phyloP scores from a whole-genome alignment of 192 early-diverging fungal species.

The Rhizophagus prolifer region DNA sequence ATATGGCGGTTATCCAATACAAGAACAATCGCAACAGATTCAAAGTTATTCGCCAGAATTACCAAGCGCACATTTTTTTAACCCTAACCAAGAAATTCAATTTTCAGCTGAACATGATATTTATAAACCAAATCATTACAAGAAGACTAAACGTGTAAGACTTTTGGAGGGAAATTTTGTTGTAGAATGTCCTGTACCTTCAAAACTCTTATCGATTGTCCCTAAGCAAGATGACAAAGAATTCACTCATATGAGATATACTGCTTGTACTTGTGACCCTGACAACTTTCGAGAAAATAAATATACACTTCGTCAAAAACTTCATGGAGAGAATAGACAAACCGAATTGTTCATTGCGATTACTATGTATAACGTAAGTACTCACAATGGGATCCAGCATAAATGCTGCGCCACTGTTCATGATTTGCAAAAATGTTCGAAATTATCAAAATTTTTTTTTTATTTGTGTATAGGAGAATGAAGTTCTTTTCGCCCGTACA shows the following conservation, averaged over 20 bases:
- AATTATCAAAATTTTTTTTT: neutral
- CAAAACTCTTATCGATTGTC: conserved; percentile 51
- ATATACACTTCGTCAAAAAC: conserved; percentile 71
- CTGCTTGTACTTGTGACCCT: conserved; percentile 84
- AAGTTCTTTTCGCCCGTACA: conserved; percentile 83
- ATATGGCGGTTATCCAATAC: neutral
- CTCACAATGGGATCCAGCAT: neutral
- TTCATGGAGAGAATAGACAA: conserved; percentile 46
- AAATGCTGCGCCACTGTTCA: neutral
- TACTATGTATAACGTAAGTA: conserved; percentile 73
- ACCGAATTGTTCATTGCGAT: conserved; percentile 82
- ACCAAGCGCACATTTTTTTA: neutral
- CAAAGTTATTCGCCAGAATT: neutral
- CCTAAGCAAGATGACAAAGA: conserved; percentile 66
- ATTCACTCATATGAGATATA: conserved; percentile 93
- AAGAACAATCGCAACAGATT: no score
- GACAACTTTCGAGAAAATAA: conserved; percentile 72
- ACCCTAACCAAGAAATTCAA: neutral
- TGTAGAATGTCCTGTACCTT: conserved; percentile 68
- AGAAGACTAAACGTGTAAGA: conserved; percentile 47
- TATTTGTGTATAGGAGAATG: conserved; percentile 64
- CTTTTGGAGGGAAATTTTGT: conserved; percentile 70
- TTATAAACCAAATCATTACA: conserved; percentile 22
- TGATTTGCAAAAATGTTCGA: neutral
- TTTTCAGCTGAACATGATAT: neutral